Conservation (phyloP, 345 rosid genomes). For the Populus ilicifolia region DNA sequence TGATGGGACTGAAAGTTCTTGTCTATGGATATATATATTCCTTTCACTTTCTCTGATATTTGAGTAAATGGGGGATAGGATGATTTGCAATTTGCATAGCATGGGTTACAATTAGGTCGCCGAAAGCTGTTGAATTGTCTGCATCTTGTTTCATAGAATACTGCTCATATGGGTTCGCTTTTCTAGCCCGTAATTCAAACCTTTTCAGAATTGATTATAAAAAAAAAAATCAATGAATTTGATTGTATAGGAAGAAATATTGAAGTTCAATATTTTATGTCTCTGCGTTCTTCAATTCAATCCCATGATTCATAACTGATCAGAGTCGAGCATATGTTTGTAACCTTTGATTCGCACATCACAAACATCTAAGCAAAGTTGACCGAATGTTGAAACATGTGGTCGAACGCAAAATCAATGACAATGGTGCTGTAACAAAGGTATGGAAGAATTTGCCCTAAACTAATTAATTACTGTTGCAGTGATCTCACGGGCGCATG, state of each 20-base stretch:
- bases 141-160: constrained; percentile 1
- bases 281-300: no score
- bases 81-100: not conserved
- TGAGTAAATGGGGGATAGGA: not conserved
- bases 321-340: not conserved
- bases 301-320: no score
- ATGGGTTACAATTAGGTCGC: not conserved
- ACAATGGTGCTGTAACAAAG: no score
- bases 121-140: not conserved
- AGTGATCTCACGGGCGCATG: not conserved
- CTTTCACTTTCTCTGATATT: not conserved
- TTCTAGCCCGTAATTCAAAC: not conserved
- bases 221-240: no score
- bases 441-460: not conserved
- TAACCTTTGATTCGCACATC: not conserved
- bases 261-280: no score
- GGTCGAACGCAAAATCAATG: not conserved
- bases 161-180: not conserved
- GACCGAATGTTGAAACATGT: not conserved
- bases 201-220: no score
- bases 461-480: not conserved
- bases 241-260: no score
- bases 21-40: not conserved
- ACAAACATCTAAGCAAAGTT: not conserved
- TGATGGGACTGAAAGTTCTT: not conserved